Base-by-base conservation (phyloP, 129 eudicot genomes). In the Ambrosia artemisiifolia region DNA sequence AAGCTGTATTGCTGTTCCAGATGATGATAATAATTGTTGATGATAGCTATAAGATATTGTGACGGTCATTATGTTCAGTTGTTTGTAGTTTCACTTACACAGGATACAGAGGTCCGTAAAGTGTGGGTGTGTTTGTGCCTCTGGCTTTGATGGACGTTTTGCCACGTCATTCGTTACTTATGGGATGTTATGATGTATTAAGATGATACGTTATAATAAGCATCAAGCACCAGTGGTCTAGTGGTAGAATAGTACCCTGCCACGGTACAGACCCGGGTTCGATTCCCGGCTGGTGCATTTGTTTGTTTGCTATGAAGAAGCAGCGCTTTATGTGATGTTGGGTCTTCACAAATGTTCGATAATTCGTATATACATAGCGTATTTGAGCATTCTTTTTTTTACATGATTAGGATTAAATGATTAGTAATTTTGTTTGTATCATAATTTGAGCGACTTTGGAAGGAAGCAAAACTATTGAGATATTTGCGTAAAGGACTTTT, bases 181-280 rank as follows among this genome's bases (percentile, higher is more conserved):
- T 13, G 0, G 6, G 2, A 1, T 4, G 0, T 1, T 24, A 0
- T 0, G 3, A 0, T 0, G 0, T 24, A 1, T 11, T 2, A 3
- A 10, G 1, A 11, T 28, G 8, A 57, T 5, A 4, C 17, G 8
- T 6, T 0, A 2, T 0, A 2, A 0, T 1, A 0, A 56, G 0
- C 1, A 57, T 10, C 1, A 62, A 76, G 95, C 92, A 87, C 96
- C 95, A 87, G 95, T 89, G 96, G 96, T 87, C 96, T 89, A 89
- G 95, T 93, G 96, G 98, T 93, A 89, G 91, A 93, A 87, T 89
- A 85, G 98, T 89, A 93, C 88, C 95, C 98, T 93, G 92, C 96
- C 96, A 89, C 95, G 92, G 95, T 89, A 93, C 95, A 89, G 90
- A 85, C 90, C 97, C 90, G 97, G 91, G 87, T 90, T 90, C 93